A percentile compares a stretch with the other conserved stretches of the same genome.
Conservation (phyloP, 768 basidiomycete species). For the Tylopilus intermedius region DNA sequence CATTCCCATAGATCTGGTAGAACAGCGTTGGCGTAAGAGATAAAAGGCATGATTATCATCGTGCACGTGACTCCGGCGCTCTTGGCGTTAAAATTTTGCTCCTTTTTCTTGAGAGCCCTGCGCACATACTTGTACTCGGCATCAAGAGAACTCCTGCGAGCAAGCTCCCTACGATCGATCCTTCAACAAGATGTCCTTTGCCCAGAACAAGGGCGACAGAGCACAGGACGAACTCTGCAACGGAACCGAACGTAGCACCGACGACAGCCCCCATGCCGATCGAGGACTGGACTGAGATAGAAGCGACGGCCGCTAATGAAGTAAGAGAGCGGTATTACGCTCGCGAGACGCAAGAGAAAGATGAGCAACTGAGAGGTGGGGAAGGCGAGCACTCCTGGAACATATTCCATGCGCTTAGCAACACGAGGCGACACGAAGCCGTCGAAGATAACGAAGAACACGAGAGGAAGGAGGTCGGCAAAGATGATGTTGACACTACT, state of each 20-base stretch:
- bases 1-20: constrained; percentile 96
- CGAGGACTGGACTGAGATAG: constrained; percentile 95
- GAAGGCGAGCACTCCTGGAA: constrained; percentile 62
- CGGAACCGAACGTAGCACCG: constrained; percentile 97
- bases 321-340: constrained; percentile 95
- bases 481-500: constrained; percentile 98
- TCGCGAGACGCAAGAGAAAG: constrained; percentile 78
- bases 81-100: constrained; percentile 98
- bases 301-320: constrained; percentile 99
- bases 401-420: constrained; percentile 57
- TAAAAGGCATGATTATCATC: constrained; percentile 99
- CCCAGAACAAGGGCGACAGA: constrained; percentile 81
- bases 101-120: constrained; percentile 87
- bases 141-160: constrained; percentile 94
- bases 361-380: constrained; percentile 73
- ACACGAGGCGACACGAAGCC: constrained; percentile 75
- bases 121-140: constrained; percentile 96
- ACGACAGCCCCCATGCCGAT: constrained; percentile 99
- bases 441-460: constrained; percentile 95
- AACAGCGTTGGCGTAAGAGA: constrained; percentile 91
- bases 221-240: constrained; percentile 95
- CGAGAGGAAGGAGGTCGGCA: constrained; percentile 87
- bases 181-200: constrained; percentile 93
- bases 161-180: constrained; percentile 91
- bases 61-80: constrained; percentile 98